These are phyloP conservation scores for Suillus cothurnatus DNA, from an alignment of 768 basidiomycete species.

Conservation along the genomic window DNA sequence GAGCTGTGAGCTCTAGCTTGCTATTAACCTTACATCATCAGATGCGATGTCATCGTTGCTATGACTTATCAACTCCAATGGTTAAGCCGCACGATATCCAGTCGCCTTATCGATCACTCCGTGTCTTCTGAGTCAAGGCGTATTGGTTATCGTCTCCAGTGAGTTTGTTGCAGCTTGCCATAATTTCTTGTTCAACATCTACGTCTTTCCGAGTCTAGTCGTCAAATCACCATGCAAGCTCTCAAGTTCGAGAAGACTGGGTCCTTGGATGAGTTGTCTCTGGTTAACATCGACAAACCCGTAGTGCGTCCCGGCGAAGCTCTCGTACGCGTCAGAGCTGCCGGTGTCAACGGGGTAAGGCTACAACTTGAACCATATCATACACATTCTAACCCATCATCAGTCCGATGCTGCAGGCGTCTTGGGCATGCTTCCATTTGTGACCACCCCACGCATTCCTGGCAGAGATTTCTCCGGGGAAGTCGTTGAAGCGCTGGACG, in stretches of 20 bases:
- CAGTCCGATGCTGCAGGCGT: constrained; percentile 35
- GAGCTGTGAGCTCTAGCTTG: neutral
- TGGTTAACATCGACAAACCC: constrained; percentile 30
- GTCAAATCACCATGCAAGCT: constrained; percentile 29
- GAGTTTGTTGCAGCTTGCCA: neutral
- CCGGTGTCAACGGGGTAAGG: constrained; percentile 37
- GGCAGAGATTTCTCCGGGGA: constrained; percentile 38
- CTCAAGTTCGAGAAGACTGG: constrained; percentile 35
- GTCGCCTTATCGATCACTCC: neutral
- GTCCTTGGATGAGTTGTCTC: constrained; percentile 28
- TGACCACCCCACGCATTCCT: constrained; percentile 33
- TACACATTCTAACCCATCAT: neutral
- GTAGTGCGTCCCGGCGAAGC: constrained; percentile 33
- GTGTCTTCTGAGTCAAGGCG: neutral
- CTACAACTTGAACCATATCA: neutral
- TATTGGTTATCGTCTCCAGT: neutral
- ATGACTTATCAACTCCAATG: neutral
- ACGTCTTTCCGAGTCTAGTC: neutral
- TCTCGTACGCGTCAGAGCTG: constrained; percentile 33
- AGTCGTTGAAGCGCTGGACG: constrained; percentile 34
- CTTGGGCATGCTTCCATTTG: constrained; percentile 31
- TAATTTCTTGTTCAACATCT: neutral
- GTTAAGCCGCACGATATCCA: neutral
- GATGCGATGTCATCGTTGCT: neutral
- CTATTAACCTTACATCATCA: neutral